Conservation (phyloP, 768 basidiomycete genomes). For the Tulasnella sp. region DNA sequence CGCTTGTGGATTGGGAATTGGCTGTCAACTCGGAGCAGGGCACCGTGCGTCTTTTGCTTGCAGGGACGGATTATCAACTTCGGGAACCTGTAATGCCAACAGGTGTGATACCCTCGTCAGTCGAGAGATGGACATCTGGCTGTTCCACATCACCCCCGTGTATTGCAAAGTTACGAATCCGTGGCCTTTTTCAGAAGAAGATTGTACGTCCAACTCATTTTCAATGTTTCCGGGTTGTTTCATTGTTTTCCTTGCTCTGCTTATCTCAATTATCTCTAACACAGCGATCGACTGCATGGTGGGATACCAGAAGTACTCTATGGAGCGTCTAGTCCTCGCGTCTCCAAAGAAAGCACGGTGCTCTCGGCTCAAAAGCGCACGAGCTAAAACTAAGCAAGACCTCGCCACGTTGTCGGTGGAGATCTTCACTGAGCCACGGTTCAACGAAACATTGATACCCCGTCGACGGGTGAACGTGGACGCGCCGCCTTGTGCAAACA, state of each 20-base stretch:
- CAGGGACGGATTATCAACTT: constrained; percentile 21
- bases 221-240: neutral
- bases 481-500: constrained; percentile 27
- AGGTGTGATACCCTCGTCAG: constrained; percentile 12
- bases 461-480: constrained; percentile 23
- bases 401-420: constrained; percentile 8
- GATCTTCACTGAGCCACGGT: constrained; percentile 7
- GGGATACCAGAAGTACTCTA: constrained; percentile 26
- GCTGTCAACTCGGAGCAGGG: constrained; percentile 19
- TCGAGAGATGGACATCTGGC: constrained; percentile 16
- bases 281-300: constrained; percentile 23
- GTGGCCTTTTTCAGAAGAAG: constrained; percentile 27
- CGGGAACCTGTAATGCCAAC: constrained; percentile 19
- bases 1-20: constrained; percentile 22
- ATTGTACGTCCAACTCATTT: constrained; percentile 19
- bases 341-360: constrained; percentile 11
- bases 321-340: constrained; percentile 17
- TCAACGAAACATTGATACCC: neutral
- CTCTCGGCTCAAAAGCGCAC: constrained; percentile 6
- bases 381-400: constrained; percentile 9
- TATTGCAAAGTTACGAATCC: constrained; percentile 24
- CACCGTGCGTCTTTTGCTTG: constrained; percentile 22
- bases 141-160: constrained; percentile 25
- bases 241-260: neutral
- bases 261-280: neutral